Base-by-base conservation (phyloP, 768 basidiomycete genomes). In the Boletellus ananas region DNA sequence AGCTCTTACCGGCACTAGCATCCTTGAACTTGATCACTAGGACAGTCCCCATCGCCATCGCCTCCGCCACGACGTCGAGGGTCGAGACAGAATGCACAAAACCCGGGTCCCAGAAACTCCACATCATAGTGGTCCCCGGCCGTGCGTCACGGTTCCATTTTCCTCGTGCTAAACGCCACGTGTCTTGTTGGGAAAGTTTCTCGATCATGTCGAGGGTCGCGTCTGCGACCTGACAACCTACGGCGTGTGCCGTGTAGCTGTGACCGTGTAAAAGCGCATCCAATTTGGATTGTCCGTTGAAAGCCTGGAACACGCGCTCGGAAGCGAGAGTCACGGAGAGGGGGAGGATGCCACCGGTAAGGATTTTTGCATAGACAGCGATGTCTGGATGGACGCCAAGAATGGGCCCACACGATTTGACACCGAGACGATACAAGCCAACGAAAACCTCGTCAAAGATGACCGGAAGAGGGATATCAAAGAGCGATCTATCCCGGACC, bases 391-490 rank as follows among this genome's bases (percentile, higher is more conserved):
- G 58, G 18, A 79, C 78, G 4, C 87, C 85, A 1, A 97, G 78
- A 20, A 94, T 62, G 3, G 85, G 75, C 0, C 72, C 75, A 0
- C 79, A 72, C 42, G 85, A 85, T 50, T 80, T 71, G 60, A 87
- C 70, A 1, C 93, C 93, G 40, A 95, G 75, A 31, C 95, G 88
- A 61, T 93, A 81, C n/a, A 97, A 74, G 0, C 95, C 95, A 20
- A 87, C 82, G 63, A 97, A 98, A 10, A 98, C 95, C 67, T 97
- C 95, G 65, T 98, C 95, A 60, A 89, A 97, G 50, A 98, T 83
- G 56, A 98, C 86, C 0, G 95, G 93, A 13, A 97, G 73, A 3
- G 88, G 87, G 7, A 66, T 55, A 6, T 64, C 45, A 13, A 70
- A 66, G 12, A 72, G 57, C 12, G 65, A 65, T 29, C 62, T 60